phyloP scores from a whole-genome alignment of 1,284 basidiomycete genomes.

The Ceratobasidium sp. region DNA sequence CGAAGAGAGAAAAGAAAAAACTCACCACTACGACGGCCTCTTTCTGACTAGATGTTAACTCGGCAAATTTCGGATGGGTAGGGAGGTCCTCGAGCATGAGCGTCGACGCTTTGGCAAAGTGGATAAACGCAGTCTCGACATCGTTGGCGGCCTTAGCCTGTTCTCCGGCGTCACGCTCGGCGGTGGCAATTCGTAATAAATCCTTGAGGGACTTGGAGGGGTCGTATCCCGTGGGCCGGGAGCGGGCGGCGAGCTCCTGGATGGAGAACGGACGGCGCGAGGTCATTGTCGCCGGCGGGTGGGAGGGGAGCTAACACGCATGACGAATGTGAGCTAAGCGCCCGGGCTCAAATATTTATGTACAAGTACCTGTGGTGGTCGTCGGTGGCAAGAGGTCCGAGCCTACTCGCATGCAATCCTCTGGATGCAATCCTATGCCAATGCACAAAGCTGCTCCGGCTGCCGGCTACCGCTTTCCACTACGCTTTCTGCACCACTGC shows the following conservation, averaged over 20 bases:
- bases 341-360: background rate
- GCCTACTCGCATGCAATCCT: no score
- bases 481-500: background rate
- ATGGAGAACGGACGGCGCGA: constrained; percentile 48
- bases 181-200: constrained; percentile 56
- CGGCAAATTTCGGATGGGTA: constrained; percentile 62
- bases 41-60: constrained; percentile 58
- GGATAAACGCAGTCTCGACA: constrained; percentile 70
- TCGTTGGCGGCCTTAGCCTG: constrained; percentile 64
- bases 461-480: background rate
- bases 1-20: constrained; percentile 45
- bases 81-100: constrained; percentile 74
- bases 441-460: no score
- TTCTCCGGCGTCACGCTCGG: constrained; percentile 56
- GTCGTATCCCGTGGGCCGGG: constrained; percentile 48
- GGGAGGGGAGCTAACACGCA: background rate
- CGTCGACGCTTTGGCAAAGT: constrained; percentile 71
- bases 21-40: constrained; percentile 60
- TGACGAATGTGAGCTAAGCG: constrained; percentile 17
- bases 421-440: no score
- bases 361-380: background rate
- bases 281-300: constrained; percentile 11
- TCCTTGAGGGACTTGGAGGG: constrained; percentile 49
- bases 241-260: constrained; percentile 47
- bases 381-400: background rate